Evolutionary conservation across 192 early-diverging fungal species (phyloP), one percentile per base, ranked within the genome.

Genomic region (Backusella tuberculispora): DNA sequence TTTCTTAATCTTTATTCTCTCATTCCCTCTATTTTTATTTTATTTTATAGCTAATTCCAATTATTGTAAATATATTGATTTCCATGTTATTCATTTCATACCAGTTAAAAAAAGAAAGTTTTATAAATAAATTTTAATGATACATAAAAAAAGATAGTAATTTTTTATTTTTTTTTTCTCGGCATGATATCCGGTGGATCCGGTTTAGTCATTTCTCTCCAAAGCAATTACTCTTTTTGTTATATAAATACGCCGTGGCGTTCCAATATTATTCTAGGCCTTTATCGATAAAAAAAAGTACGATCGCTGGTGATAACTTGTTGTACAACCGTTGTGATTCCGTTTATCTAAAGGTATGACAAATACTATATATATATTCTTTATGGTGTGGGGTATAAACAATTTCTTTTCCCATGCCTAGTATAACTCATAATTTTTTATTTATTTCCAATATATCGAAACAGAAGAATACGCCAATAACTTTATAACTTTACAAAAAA

Each of bases 111-210:
- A 43, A 60, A 60, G 53, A 60, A 60, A 60, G 21, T 60, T 60
- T 60, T 60, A 60, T 60, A 60, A 60, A 60, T 56, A 60, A 60
- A 60, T 60, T 26, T 19, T 60, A 60, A 24, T 60, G 53, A 60
- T 60, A 26, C 53, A 60, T 26, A 0, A 47, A 50, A 50, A 50
- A 50, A 19, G 1, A 6, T 2, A 14, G 14, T 2, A 21, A 50
- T 19, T 17, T 56, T 56, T 24, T 56, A 17, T 47, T 45, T 45
- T 46, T 46, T 15, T 50, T 50, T 4, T 60, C 53, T 60, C 53
- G 53, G 53, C 53, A 60, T 60, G 53, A 26, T 13, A 60, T 60
- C 53, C 53, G 53, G 53, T 26, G 53, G 53, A 60, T 60, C 53
- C 53, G 53, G 53, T 26, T 60, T 60, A 4, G 9, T 60, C 21